Evolutionary conservation across 2,329 filamentous ascomycete genomes (phyloP).

Genomic region (Colletotrichum truncatum): DNA sequence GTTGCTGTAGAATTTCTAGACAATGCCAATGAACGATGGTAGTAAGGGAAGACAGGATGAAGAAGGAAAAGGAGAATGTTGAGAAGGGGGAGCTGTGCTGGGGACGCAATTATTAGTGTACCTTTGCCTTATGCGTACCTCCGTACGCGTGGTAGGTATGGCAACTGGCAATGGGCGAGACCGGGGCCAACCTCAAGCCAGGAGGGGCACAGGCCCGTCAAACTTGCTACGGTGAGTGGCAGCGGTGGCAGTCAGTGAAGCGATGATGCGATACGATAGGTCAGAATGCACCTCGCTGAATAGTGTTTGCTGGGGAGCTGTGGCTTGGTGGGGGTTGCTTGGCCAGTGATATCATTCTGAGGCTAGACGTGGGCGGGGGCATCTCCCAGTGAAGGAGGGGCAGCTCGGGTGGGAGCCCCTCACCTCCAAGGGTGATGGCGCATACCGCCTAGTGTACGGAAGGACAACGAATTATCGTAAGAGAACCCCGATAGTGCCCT

Average conservation of each 20-base stretch:
- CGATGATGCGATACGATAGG: conserved; percentile 9
- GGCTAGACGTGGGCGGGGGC: conserved; percentile 19
- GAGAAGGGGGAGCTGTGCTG: conserved; percentile 22
- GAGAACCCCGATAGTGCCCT: no score
- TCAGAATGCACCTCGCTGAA: not conserved
- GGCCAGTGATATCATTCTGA: conserved; percentile 29
- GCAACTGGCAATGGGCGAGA: conserved; percentile 4
- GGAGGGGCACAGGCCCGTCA: not conserved
- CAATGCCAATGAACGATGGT: conserved; percentile 19
- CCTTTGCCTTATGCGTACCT: no score
- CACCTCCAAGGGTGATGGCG: conserved; percentile 2
- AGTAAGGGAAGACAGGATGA: conserved; percentile 18
- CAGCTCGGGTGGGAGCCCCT: conserved; percentile 18
- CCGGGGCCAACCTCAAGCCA: not conserved
- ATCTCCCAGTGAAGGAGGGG: conserved; percentile 11
- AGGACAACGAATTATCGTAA: not conserved
- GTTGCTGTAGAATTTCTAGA: conserved; percentile 40
- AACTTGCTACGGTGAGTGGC: conserved; percentile 18
- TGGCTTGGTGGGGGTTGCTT: conserved; percentile 24
- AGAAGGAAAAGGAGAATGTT: conserved; percentile 30
- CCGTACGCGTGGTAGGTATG: not conserved
- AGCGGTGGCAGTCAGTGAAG: conserved; percentile 7
- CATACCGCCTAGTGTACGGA: conserved; percentile 3
- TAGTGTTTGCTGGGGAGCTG: conserved; percentile 2
- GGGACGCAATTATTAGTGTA: not conserved